Conservation (phyloP, 139 green algal species). For the Chlorella sp. region DNA sequence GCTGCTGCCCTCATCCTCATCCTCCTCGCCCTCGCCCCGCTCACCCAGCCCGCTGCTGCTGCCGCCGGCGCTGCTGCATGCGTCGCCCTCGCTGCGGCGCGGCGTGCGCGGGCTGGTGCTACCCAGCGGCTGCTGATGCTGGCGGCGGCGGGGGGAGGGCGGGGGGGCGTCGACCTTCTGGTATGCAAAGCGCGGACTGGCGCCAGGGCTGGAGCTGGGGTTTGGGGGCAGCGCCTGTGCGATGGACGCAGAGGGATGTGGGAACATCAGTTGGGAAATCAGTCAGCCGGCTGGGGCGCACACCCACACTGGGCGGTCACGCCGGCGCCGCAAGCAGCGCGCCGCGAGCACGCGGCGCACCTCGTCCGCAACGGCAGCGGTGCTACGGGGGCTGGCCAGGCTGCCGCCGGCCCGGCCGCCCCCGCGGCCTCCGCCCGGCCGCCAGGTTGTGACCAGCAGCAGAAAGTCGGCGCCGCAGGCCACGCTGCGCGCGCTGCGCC, state of each 20-base stretch:
- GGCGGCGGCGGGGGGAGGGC: background rate
- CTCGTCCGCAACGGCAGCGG: too few species aligned
- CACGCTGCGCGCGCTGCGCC: background rate
- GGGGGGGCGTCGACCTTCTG: background rate
- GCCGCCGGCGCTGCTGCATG: background rate
- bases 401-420: background rate
- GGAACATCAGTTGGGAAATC: too few species aligned
- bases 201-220: too few species aligned
- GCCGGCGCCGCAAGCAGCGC: too few species aligned
- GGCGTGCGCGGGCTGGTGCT: background rate
- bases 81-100: background rate
- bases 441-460: slow-evolving; percentile 10
- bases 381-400: too few species aligned
- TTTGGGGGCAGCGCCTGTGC: too few species aligned
- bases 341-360: too few species aligned
- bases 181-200: background rate
- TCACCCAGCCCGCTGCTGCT: slow-evolving; percentile 6
- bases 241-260: too few species aligned
- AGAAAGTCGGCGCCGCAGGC: slow-evolving; percentile 9
- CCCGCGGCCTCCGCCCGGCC: background rate
- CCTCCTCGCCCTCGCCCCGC: background rate
- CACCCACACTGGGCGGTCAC: too few species aligned
- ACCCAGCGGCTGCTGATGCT: background rate
- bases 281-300: too few species aligned
- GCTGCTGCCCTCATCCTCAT: background rate